Evolutionary conservation across 2,329 filamentous ascomycete species (phyloP).

Genomic region (Epichloe aotearoae): DNA sequence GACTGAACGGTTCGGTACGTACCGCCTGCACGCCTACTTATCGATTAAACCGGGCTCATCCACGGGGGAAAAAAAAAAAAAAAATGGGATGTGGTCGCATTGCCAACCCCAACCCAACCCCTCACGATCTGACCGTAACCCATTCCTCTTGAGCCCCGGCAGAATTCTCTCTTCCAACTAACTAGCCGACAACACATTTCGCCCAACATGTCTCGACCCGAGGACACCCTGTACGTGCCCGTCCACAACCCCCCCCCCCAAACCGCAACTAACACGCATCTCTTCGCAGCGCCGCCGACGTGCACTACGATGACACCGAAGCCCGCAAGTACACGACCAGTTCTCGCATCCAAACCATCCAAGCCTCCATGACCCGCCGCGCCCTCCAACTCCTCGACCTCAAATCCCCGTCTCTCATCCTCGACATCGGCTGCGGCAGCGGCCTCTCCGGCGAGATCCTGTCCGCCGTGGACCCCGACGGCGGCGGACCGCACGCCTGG

Average conservation of each 20-base stretch:
- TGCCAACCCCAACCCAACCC: not conserved
- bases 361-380: slow-evolving; percentile 85
- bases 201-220: slow-evolving; percentile 79
- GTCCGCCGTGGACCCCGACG: slow-evolving; percentile 51
- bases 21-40: slow-evolving; percentile 1
- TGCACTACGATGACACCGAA: slow-evolving; percentile 94
- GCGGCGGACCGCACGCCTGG: slow-evolving; percentile 84
- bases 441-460: slow-evolving; percentile 92
- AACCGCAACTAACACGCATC: not conserved
- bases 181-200: not conserved
- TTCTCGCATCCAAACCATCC: slow-evolving; percentile 89
- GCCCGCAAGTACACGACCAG: slow-evolving; percentile 96
- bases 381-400: slow-evolving; percentile 87
- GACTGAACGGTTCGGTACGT: too few relatives aligned
- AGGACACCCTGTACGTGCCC: slow-evolving; percentile 68
- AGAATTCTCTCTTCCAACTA: too few relatives aligned
- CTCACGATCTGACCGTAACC: not conserved
- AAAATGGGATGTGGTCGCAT: not conserved
- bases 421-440: slow-evolving; percentile 93
- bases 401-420: slow-evolving; percentile 67
- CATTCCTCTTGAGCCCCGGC: too few relatives aligned
- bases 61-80: slow-evolving; percentile 4
- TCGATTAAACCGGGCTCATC: slow-evolving; percentile 7
- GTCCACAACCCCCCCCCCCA: slow-evolving; percentile 4
- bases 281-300: slow-evolving; percentile 64